Percentiles rank a stretch among this genome's conserved stretches.
Conservation (phyloP, 1,139 yeast species). For the Taphrina wiesneri region DNA sequence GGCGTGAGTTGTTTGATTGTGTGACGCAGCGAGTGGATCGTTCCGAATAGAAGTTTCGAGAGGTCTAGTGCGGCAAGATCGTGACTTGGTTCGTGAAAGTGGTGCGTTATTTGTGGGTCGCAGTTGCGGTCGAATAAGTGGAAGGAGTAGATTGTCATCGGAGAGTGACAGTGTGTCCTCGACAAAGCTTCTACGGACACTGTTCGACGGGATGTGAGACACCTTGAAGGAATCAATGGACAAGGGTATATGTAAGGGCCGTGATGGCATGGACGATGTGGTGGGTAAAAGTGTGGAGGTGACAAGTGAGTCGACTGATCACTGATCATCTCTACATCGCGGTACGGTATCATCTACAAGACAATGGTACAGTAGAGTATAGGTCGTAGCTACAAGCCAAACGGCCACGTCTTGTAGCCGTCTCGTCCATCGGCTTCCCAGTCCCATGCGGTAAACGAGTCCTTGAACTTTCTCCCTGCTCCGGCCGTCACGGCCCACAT, state of each 20-base stretch:
- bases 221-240: too few species aligned
- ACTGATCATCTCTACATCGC: too few species aligned
- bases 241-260: too few species aligned
- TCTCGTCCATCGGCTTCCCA: constrained; percentile 14
- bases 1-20: constrained; percentile 46
- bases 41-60: constrained; percentile 77
- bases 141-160: constrained; percentile 74
- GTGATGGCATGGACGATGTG: too few species aligned
- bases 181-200: too few species aligned
- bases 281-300: too few species aligned
- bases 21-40: constrained; percentile 73
- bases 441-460: constrained; percentile 19
- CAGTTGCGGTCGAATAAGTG: constrained; percentile 91
- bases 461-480: constrained; percentile 12
- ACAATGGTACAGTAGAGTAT: background rate
- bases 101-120: constrained; percentile 54
- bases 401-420: constrained; percentile 18
- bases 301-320: too few species aligned
- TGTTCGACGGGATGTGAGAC: too few species aligned
- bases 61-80: constrained; percentile 38
- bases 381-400: background rate
- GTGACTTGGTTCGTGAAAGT: constrained; percentile 1
- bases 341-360: background rate
- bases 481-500: background rate
- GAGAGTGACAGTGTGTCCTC: too few species aligned